Evolutionary conservation across 192 early-diverging fungal species (phyloP).

Genomic region (Podila epigama): DNA sequence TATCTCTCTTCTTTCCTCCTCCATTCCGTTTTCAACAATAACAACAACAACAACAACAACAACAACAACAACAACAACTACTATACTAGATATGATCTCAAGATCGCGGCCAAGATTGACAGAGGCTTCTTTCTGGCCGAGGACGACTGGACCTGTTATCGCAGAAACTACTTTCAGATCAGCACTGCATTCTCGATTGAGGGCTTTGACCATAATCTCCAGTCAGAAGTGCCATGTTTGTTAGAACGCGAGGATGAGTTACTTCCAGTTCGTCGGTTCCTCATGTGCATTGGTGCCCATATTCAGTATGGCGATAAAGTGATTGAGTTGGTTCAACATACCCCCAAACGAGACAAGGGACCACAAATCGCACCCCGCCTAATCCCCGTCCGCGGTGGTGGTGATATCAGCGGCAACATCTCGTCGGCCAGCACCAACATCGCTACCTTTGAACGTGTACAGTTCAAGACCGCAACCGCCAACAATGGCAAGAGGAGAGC

Average conservation of each 20-base stretch:
- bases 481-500: constrained; percentile 94
- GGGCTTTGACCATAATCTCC: constrained; percentile 49
- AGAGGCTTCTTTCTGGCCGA: constrained; percentile 92
- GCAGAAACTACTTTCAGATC: constrained; percentile 95
- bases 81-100: constrained; percentile 58
- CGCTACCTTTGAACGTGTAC: constrained; percentile 90
- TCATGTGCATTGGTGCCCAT: constrained; percentile 78
- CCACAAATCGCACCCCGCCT: constrained; percentile 79
- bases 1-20: not conserved
- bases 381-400: constrained; percentile 65
- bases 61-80: no score
- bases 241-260: constrained; percentile 64
- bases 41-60: no score
- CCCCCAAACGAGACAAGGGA: constrained; percentile 93
- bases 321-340: constrained; percentile 88
- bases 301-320: constrained; percentile 74
- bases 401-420: constrained; percentile 55
- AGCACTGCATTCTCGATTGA: constrained; percentile 68
- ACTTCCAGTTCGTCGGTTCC: constrained; percentile 70
- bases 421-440: constrained; percentile 54
- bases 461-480: constrained; percentile 96
- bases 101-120: constrained; percentile 83
- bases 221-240: constrained; percentile 67
- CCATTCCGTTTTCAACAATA: no score
- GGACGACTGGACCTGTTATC: constrained; percentile 93